These are phyloP conservation scores for Rhododendron molle DNA, from an alignment of 148 eudicot genomes.

Conservation along the genomic window DNA sequence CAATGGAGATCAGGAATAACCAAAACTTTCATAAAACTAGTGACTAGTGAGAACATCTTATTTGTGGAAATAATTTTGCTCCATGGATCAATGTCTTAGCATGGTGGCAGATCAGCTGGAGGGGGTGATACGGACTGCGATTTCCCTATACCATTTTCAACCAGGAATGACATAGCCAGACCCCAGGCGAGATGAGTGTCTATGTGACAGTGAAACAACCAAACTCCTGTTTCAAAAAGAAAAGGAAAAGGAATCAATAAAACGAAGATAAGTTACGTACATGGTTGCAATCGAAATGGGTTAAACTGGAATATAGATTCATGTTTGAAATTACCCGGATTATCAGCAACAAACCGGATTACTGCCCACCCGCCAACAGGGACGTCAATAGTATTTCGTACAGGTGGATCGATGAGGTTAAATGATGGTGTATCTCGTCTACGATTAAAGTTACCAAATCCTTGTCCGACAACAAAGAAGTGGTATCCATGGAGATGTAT, in stretches of 20 bases:
- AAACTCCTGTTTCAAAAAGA: background rate
- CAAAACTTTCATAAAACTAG: background rate
- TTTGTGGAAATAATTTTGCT: background rate
- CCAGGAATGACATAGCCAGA: conserved; percentile 60
- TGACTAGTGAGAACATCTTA: background rate
- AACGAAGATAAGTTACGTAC: background rate
- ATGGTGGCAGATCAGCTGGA: conserved; percentile 71
- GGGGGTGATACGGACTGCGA: conserved; percentile 52
- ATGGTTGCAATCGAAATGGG: background rate
- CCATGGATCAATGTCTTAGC: conserved; percentile 30
- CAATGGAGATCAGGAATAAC: background rate
- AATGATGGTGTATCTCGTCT: conserved; percentile 30
- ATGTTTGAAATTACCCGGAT: conserved; percentile 9
- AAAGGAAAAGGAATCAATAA: background rate
- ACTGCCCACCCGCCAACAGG: conserved; percentile 18
- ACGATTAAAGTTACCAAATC: conserved; percentile 43
- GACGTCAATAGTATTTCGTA: conserved; percentile 1
- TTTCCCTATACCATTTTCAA: conserved; percentile 59
- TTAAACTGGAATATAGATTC: background rate
- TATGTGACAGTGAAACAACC: background rate
- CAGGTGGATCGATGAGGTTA: conserved; percentile 10
- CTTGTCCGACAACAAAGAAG: conserved; percentile 39
- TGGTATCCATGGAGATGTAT: conserved; percentile 50
- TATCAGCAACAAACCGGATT: conserved; percentile 12
- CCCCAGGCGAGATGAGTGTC: conserved; percentile 24